Evolutionary conservation across 108 stramenopile species (phyloP).

Genomic region (Nitzschia sp.): DNA sequence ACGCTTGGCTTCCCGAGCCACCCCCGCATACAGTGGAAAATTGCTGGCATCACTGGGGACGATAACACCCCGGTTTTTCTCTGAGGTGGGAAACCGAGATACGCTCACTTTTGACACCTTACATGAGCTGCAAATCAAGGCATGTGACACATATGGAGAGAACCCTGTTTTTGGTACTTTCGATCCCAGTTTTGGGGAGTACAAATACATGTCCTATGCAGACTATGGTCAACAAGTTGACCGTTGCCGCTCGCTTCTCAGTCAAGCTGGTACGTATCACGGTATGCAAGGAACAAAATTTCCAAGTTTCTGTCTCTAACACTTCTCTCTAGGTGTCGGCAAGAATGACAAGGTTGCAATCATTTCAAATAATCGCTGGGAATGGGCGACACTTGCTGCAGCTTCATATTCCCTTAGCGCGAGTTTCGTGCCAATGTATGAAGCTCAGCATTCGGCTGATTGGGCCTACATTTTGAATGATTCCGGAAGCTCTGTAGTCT

Average conservation of each 20-base stretch:
- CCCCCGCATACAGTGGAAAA: no score
- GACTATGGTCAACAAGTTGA: slow-evolving; percentile 63
- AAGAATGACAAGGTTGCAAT: slow-evolving; percentile 70
- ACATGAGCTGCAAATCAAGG: slow-evolving; percentile 65
- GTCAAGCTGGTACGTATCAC: slow-evolving; percentile 65
- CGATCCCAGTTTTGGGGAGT: slow-evolving; percentile 37
- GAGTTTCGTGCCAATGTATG: slow-evolving; percentile 96
- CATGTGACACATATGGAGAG: slow-evolving; percentile 54
- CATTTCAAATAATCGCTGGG: slow-evolving; percentile 85
- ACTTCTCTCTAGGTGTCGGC: slow-evolving; percentile 38
- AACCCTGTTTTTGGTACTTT: slow-evolving; percentile 75
- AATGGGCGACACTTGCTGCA: slow-evolving; percentile 81
- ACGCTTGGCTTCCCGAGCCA: no score
- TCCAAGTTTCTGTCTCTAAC: not conserved
- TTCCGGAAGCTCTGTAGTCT: slow-evolving; percentile 63
- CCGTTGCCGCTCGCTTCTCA: slow-evolving; percentile 59
- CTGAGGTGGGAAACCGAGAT: not conserved
- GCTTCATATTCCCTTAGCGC: slow-evolving; percentile 89
- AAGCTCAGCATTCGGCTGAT: slow-evolving; percentile 88
- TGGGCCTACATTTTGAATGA: slow-evolving; percentile 94
- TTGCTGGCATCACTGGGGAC: no score
- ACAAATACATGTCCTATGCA: slow-evolving; percentile 73
- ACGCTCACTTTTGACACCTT: slow-evolving; percentile 61
- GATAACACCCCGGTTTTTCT: no score
- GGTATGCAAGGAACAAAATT: no score